Evolutionary conservation across 1,284 basidiomycete genomes (phyloP).

Genomic region (Trichosporon faecale): DNA sequence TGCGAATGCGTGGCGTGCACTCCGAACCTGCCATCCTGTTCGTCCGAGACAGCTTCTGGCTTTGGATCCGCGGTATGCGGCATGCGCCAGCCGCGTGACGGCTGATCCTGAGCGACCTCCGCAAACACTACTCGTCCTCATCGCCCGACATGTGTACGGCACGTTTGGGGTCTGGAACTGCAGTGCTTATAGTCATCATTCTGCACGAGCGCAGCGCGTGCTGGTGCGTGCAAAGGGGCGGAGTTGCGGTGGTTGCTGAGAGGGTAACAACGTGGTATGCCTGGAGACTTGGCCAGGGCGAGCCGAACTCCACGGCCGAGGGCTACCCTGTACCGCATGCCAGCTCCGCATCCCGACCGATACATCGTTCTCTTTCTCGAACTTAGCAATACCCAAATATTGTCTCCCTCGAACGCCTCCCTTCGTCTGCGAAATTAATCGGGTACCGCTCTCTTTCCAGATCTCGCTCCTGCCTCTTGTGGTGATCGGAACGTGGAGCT

Average conservation of each 20-base stretch:
- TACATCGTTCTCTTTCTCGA: too few species aligned
- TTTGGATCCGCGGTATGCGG: constrained; percentile 3
- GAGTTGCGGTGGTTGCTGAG: not conserved
- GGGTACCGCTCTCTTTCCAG: too few species aligned
- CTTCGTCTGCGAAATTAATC: too few species aligned
- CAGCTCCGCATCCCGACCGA: too few species aligned
- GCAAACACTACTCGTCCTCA: not conserved
- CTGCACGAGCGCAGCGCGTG: not conserved
- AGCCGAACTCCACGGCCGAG: too few species aligned
- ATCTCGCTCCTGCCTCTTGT: too few species aligned
- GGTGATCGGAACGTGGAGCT: too few species aligned
- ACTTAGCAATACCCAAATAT: too few species aligned
- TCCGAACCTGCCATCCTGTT: not conserved
- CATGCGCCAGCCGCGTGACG: not conserved
- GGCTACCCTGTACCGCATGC: too few species aligned
- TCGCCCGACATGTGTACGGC: not conserved
- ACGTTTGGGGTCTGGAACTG: not conserved
- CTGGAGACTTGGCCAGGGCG: too few species aligned
- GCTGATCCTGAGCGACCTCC: not conserved
- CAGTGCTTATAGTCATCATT: not conserved
- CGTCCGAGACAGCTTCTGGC: not conserved
- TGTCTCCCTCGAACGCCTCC: too few species aligned
- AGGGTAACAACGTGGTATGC: too few species aligned
- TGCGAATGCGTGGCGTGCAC: not conserved
- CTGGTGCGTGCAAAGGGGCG: not conserved